Evolutionary conservation across 2,329 filamentous ascomycete genomes (phyloP).

Genomic region (Nothophoma quercina): DNA sequence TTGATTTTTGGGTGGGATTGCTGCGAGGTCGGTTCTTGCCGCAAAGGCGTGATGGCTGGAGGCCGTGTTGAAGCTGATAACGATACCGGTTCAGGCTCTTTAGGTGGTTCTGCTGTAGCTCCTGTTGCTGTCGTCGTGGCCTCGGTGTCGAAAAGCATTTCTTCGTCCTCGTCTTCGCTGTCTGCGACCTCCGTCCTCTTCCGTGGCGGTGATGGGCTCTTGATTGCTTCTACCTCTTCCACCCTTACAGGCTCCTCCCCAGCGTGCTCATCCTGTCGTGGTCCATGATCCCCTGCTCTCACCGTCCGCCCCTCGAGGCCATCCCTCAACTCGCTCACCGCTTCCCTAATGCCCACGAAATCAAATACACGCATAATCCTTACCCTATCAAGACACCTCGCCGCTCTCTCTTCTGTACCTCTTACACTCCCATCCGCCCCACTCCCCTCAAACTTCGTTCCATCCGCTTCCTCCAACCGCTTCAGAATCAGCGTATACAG

Average conservation of each 20-base stretch:
- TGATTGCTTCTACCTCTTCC: slow-evolving; percentile 10
- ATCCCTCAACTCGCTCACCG: slow-evolving; percentile 54
- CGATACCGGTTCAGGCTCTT: background rate
- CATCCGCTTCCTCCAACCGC: background rate
- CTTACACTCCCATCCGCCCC: background rate
- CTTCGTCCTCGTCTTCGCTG: slow-evolving; percentile 48
- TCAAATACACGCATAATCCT: slow-evolving; percentile 62
- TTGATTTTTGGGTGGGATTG: background rate
- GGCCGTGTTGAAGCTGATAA: background rate
- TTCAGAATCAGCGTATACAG: slow-evolving; percentile 29
- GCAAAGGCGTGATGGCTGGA: no score
- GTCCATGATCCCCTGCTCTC: background rate
- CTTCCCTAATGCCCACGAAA: slow-evolving; percentile 57
- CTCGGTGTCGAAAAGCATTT: slow-evolving; percentile 48
- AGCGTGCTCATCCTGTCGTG: slow-evolving; percentile 14
- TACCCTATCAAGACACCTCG: slow-evolving; percentile 52
- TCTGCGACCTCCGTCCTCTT: slow-evolving; percentile 42
- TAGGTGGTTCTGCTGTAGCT: background rate
- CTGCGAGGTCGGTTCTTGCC: no score
- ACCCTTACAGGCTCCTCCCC: slow-evolving; percentile 21
- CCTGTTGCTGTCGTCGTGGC: background rate
- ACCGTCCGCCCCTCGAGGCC: slow-evolving; percentile 31
- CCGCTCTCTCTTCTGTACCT: background rate
- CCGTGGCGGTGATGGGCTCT: background rate
- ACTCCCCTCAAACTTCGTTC: no score